Evolutionary conservation across 2,329 filamentous ascomycete species (phyloP).

Genomic region (Ramichloridium luteum): DNA sequence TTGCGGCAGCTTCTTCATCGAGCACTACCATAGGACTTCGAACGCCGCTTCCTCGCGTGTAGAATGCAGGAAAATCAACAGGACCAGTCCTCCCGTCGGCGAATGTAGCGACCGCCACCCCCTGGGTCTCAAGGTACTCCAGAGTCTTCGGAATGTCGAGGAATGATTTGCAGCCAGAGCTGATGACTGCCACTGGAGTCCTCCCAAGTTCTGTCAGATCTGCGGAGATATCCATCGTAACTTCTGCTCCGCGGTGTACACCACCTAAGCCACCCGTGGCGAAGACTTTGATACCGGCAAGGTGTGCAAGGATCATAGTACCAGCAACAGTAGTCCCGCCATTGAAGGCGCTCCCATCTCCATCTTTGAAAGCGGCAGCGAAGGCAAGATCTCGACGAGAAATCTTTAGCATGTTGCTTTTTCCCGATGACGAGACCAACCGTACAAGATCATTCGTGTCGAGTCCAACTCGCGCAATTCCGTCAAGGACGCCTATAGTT

Average conservation of each 20-base stretch:
- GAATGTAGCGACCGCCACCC: constrained; percentile 78
- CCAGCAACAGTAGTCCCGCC: constrained; percentile 89
- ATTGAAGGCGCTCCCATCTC: constrained; percentile 56
- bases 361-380: constrained; percentile 59
- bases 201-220: constrained; percentile 88
- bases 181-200: constrained; percentile 77
- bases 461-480: constrained; percentile 71
- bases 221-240: constrained; percentile 84
- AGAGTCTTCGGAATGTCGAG: constrained; percentile 82
- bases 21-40: constrained; percentile 64
- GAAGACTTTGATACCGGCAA: constrained; percentile 84
- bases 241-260: constrained; percentile 79
- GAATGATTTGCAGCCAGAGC: constrained; percentile 90
- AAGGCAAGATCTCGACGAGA: constrained; percentile 80
- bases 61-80: constrained; percentile 87
- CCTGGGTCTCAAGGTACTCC: constrained; percentile 63
- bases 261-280: constrained; percentile 90
- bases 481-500: constrained; percentile 78
- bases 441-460: constrained; percentile 56
- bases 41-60: constrained; percentile 73
- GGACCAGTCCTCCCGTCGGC: constrained; percentile 60
- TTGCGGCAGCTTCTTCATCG: constrained; percentile 70
- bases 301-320: constrained; percentile 77
- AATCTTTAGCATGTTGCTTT: constrained; percentile 58
- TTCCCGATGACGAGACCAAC: constrained; percentile 46